Evolutionary conservation across 257 asterid species (phyloP).

Genomic region (Solanum stenotomum): DNA sequence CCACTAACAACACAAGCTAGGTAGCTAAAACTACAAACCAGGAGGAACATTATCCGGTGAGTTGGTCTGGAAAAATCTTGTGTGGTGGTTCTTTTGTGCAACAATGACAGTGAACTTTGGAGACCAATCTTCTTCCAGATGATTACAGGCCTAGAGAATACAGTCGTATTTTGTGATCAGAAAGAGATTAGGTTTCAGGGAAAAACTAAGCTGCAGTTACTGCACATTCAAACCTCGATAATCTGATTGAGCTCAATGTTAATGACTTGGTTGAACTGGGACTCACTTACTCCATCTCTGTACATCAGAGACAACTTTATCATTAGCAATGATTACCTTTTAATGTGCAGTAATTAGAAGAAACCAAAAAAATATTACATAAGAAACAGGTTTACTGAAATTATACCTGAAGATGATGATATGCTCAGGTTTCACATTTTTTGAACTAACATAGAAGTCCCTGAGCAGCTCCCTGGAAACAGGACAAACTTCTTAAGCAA

Average conservation of each 20-base stretch:
- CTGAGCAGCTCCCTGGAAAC: slow-evolving; percentile 41
- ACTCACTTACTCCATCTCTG: slow-evolving; percentile 77
- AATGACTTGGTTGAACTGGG: slow-evolving; percentile 66
- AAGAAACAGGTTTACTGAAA: background rate
- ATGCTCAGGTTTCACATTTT: slow-evolving; percentile 33
- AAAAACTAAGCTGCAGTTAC: background rate
- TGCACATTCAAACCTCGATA: slow-evolving; percentile 29
- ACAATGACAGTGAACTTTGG: slow-evolving; percentile 54
- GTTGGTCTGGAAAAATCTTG: slow-evolving; percentile 45
- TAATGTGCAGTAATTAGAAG: background rate
- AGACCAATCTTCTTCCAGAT: slow-evolving; percentile 34
- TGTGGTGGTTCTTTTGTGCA: slow-evolving; percentile 76
- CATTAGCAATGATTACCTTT: background rate
- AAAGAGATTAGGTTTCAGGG: background rate
- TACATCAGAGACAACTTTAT: background rate
- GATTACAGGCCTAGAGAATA: slow-evolving; percentile 51
- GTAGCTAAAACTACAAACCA: slow-evolving; percentile 19
- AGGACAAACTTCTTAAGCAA: background rate
- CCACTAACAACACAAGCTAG: background rate
- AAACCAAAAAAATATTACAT: background rate
- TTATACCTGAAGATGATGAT: slow-evolving; percentile 61
- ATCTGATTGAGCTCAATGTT: slow-evolving; percentile 64
- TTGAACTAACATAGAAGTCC: slow-evolving; percentile 40
- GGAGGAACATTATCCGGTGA: slow-evolving; percentile 57
- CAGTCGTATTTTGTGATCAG: background rate